Evolutionary conservation across 2,329 filamentous ascomycete species (phyloP), one percentile per base, ranked within the genome.

Genomic region (Arthroderma sp.): DNA sequence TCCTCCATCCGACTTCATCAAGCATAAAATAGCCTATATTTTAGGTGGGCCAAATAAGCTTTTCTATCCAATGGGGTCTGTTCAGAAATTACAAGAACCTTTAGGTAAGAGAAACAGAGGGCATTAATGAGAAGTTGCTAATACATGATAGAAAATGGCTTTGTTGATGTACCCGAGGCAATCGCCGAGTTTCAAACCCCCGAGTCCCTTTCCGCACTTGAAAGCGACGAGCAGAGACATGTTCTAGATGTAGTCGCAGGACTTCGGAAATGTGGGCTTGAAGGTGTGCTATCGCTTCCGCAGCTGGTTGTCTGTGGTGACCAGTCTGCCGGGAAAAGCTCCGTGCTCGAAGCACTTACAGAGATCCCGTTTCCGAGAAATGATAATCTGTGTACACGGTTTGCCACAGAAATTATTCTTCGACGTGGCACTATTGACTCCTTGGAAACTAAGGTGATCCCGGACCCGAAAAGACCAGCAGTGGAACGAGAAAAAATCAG

Each of bases 371-470:
- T 51, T 38, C 51, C 48, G 5, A 34, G 32, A 11, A 37, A 53
- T 5, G 45, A 48, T 32, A 61, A 60, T 0, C 51, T 68, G 3
- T 70, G 67, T 39, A 71, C 68, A 2, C 53, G 65, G 2, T 70
- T 68, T 51, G 66, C 68, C 0, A 72, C 68, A 0, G 63, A 71
- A 46, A 71, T 73, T 38, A 66, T 61, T 8, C 62, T 69, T 28
- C 65, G 65, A 0, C 58, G 65, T 3, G 22, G 34, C 1, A 36
- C 38, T 4, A 46, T 1, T 48, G 53, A 4, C 52, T 52, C n/a
- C 6, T 10, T 45, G 2, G 46, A n/a, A n/a, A 45, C 49, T 10
- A 45, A 49, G 5, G 53, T 58, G n/a, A 36, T 43, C 29, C 53
- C 54, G 3, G 47, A 48, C 27, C 31, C 33, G 8, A 43, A 46